Evolutionary conservation across 2,329 filamentous ascomycete genomes (phyloP), one percentile per base, ranked within the genome.

Genomic region (Fusarium sororula): DNA sequence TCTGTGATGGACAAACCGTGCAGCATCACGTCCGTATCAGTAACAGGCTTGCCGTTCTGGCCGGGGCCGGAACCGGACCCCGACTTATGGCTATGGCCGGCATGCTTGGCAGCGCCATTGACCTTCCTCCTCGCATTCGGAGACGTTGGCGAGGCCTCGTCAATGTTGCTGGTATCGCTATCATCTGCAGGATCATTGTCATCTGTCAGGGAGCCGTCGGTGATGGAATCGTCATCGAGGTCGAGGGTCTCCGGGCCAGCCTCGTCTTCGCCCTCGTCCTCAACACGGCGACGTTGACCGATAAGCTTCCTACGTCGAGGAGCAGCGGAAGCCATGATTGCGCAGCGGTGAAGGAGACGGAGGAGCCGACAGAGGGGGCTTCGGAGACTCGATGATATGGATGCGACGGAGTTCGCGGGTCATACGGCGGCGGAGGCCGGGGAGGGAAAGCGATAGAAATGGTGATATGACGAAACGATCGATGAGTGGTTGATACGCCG

Each of bases 251-350:
- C 88, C 58, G 82, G 85, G 68, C 86, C 87, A 74, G 85, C 88
- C 73, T 93, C 91, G 74, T 93, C 92, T 77, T 93, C 92, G 76
- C 88, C 91, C 80, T 93, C 91, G 78, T 93, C 91, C 82, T 91
- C 90, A 75, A 90, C 87, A 77, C 91, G 89, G 81, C 92, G 90
- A 79, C 91, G 89, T 77, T 90, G 90, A 80, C 90, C 90, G 82
- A 92, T 88, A 77, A 90, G 82, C 83, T 90, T 91, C 84, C 88
- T 91, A 82, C 90, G 89, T 80, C 89, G 88, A 79, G 87, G 81
- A 68, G 74, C 79, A 75, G 70, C 82, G 80, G 67, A 70, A 66
- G 82, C 79, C 81, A 82, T 83, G 74, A 53, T 78, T 78, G 72
- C 74, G 72, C 70, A 70, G 67, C 69, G 74, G 74, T 73, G 59